Evolutionary conservation across 2,329 filamentous ascomycete species (phyloP), one percentile per base, ranked within the genome.

Genomic region (Fusarium tjaetaba): DNA sequence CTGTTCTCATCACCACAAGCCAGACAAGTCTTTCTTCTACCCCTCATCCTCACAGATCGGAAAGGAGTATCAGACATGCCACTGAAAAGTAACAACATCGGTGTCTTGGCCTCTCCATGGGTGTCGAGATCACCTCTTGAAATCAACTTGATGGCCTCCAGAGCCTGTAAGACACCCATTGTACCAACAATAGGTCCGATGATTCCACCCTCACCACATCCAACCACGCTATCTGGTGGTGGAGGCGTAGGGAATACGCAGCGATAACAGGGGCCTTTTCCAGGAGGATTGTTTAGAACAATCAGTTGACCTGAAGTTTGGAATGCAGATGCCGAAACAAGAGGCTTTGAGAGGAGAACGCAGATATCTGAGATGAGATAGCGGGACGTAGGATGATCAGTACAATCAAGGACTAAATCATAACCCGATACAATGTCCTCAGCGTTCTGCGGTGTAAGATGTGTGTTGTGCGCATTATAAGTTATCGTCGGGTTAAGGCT

Each of bases 311-410:
- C 96, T 65, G 97, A 95, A 0, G 92, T 94, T 24, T 94, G 91
- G 30, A 98, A 88, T 0, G 96, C 96, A 1, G 95, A 97, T 2
- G 96, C 96, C 7, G 95, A 97, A 18, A 98, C 90, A 22, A 99
- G 88, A 0, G 94, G 91, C 78, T 94, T 96, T 5, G 87, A 84
- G 2, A 95, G 86, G 8, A 97, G 85, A 15, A 98, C 93, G 76
- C 94, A 97, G 22, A 93, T 89, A 80, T 99, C 96, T 0, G 94
- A 97, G 73, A 98, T 94, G 51, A 98, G 88, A 81, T 99, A 98
- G 48, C 96, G 93, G 0, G 94, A 94, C 3, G 94, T 92, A 0
- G 96, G 96, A 73, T 96, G 95, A 82, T 99, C 96, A 15, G 96
- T 98, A 81, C 96, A 99, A 82, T 99, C 96, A 18, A 99, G 90